Base-by-base conservation (phyloP, 306 rosid genomes). In the Cicer chorassanicum region DNA sequence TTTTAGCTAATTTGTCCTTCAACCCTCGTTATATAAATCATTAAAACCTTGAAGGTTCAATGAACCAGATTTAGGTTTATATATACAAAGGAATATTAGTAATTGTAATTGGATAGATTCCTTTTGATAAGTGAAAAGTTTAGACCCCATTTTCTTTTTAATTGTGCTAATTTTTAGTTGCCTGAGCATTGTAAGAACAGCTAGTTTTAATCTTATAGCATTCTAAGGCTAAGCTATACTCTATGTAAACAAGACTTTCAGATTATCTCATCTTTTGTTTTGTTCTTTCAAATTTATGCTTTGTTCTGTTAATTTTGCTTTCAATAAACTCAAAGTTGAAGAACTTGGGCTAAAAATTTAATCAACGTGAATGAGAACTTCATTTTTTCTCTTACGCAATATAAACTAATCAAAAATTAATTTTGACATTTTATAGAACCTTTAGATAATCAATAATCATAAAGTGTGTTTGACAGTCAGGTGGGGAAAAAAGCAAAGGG, bases 31-130 rank as follows among this genome's bases (percentile, higher is more conserved):
- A 65, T 68, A 42, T 29, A 29, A 29, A 29, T 76, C 42, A 70
- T 53, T 57, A 66, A 65, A 79, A 67, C 50, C 44, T 65, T 69
- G 15, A 72, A 78, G 75, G 78, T 68, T 79, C 78, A 69, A 44
- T 46, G 73, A 63, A 78, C 62, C 82, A 70, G 57, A 75, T 71
- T 69, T 82, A 84, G 87, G 69, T 66, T 60, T 66, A 29, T 36
- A 65, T 68, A 79, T 62, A 79, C 80, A 14, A 6, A 62, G 69
- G 63, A 78, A 77, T 70, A 75, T 73, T 62, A 80, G 79, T 79
- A 80, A 77, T 38, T 87, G 87, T 83, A 86, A 84, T 53, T 73
- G 84, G 61, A 81, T 72, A 82, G 84, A 79, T 74, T 49, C 74
- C 8, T 50, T 65, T 24, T 60, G 48, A 71, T 83, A 49, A 72